Evolutionary conservation across 2,329 filamentous ascomycete species (phyloP), one percentile per base, ranked within the genome.

Genomic region (Aspergillus sp.): DNA sequence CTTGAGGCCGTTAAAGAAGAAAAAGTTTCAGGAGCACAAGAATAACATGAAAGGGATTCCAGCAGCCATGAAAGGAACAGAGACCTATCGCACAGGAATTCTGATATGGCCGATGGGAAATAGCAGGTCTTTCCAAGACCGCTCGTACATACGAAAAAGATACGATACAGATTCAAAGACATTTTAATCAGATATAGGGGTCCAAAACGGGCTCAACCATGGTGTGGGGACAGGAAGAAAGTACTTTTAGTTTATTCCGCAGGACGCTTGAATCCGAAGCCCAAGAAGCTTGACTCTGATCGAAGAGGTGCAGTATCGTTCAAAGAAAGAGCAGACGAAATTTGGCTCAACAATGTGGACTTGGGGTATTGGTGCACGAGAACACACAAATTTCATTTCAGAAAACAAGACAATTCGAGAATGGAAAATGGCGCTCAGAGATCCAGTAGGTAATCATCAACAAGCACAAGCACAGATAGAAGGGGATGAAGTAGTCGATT

Each of bases 351-450:
- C 69, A 71, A 69, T 67, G 70, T 73, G 72, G 71, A 76, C 72
- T 76, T 74, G 75, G 77, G 77, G 77, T 79, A 79, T 78, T 77
- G 73, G 73, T 75, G 76, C 71, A 76, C 71, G 68, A 66, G 66
- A 74, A 75, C 70, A 74, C 73, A 75, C 72, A 75, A 75, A 77
- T 76, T 78, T 76, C 74, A 77, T 77, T 79, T 74, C 71, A 73
- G 70, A 77, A 73, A 70, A 70, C 70, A 75, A 70, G 68, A 52
- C 55, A 73, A 72, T 69, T 74, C 69, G 69, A 69, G 62, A 72
- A 73, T 67, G 61, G 64, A 66, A 67, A 64, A 71, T 69, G 73
- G 55, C 74, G 75, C 75, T 77, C 69, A 69, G 69, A 74, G 74
- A 74, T 75, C 74, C 74, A 76, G 71, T 73, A 72, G 66, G 69